These are phyloP conservation scores for Aegle marmelos DNA, from an alignment of 345 rosid genomes.

Conservation along the genomic window DNA sequence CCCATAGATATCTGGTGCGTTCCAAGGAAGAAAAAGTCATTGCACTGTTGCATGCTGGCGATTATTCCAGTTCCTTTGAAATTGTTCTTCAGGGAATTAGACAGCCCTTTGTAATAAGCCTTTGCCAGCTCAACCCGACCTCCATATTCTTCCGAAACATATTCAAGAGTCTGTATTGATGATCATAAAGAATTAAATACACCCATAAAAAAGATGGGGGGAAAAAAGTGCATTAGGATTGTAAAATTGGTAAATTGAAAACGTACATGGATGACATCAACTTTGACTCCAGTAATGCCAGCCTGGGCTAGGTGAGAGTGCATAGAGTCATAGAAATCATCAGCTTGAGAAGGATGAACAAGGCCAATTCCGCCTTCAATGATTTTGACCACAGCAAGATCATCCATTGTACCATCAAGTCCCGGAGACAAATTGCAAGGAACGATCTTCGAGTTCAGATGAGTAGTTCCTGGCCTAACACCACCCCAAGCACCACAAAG, in stretches of 20 bases:
- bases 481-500: slow-evolving; percentile 95
- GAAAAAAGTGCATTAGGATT: background rate
- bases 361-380: slow-evolving; percentile 78
- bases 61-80: slow-evolving; percentile 72
- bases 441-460: slow-evolving; percentile 44
- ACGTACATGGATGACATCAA: slow-evolving; percentile 85
- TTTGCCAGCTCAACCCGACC: slow-evolving; percentile 84
- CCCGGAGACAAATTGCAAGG: slow-evolving; percentile 52
- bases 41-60: slow-evolving; percentile 93
- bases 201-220: background rate
- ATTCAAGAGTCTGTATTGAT: slow-evolving; percentile 55
- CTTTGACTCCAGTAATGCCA: slow-evolving; percentile 77
- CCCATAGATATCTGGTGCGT: slow-evolving; percentile 78
- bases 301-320: slow-evolving; percentile 67
- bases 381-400: slow-evolving; percentile 76
- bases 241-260: background rate
- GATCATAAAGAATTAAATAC: background rate
- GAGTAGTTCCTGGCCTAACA: slow-evolving; percentile 57
- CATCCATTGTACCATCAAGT: slow-evolving; percentile 58
- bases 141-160: slow-evolving; percentile 66
- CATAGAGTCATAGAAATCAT: slow-evolving; percentile 71
- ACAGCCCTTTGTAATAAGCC: slow-evolving; percentile 59
- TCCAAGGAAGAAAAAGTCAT: slow-evolving; percentile 87
- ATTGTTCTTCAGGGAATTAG: slow-evolving; percentile 65
- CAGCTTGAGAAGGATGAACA: slow-evolving; percentile 64